phyloP scores from a whole-genome alignment of 2,329 filamentous ascomycete genomes.

The Venturia aucupariae region DNA sequence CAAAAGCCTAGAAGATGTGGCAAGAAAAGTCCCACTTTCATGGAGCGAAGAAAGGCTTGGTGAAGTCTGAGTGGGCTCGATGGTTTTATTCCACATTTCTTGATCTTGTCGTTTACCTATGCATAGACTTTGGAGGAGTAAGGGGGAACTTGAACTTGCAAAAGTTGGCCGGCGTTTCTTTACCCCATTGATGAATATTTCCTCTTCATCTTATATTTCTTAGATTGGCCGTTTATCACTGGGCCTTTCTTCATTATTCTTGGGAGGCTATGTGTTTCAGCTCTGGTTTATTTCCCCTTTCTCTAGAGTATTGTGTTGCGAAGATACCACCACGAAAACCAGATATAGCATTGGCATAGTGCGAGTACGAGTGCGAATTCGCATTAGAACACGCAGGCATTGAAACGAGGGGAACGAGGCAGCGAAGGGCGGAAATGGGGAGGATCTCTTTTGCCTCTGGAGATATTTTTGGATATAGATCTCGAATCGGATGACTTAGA shows the following conservation, averaged over 20 bases:
- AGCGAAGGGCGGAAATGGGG: background rate
- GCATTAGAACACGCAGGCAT: background rate
- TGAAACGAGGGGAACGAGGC: background rate
- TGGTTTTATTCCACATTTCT: background rate
- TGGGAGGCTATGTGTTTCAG: background rate
- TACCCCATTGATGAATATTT: no score
- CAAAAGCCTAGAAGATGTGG: background rate
- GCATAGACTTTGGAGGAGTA: background rate
- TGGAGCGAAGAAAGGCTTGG: background rate
- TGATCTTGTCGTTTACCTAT: background rate
- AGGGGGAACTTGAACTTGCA: background rate
- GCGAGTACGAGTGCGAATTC: background rate
- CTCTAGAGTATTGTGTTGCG: background rate
- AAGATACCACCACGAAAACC: slow-evolving; percentile 1
- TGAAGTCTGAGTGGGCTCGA: background rate
- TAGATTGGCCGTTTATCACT: background rate
- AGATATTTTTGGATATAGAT: no score
- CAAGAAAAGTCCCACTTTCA: no score
- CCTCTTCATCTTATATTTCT: background rate
- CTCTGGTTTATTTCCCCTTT: background rate
- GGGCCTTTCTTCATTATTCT: background rate
- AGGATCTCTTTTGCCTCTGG: no score
- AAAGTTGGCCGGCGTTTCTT: background rate
- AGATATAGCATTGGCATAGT: background rate
- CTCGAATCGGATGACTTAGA: no score